A percentile compares a stretch with the other conserved stretches of the same genome.
Conservation (phyloP, 177 flowering plant species). For the Telopea speciosissima region DNA sequence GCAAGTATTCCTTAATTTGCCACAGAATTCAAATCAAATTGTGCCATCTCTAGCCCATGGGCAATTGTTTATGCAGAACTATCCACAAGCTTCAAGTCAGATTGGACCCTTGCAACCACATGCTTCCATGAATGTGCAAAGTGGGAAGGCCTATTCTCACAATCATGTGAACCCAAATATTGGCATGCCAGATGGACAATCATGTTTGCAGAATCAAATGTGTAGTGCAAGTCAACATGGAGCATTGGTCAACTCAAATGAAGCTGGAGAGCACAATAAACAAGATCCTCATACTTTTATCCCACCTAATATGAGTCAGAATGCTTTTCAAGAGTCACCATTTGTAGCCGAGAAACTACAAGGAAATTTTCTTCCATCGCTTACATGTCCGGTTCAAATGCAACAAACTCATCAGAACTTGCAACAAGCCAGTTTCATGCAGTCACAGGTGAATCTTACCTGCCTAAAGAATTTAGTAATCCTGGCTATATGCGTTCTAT, state of each 20-base stretch:
- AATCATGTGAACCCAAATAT: not conserved
- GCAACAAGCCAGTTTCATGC: conserved; percentile 8
- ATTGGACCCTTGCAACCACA: not conserved
- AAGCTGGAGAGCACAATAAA: conserved; percentile 18
- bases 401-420: conserved; percentile 18
- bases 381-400: conserved; percentile 18
- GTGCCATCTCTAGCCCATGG: conserved; percentile 20
- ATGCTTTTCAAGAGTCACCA: conserved; percentile 12
- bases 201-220: conserved; percentile 17
- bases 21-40: conserved; percentile 19
- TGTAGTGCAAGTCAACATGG: conserved; percentile 9
- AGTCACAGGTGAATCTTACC: conserved; percentile 20
- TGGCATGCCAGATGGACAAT: conserved; percentile 13
- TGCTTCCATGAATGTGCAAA: not conserved
- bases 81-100: not conserved
- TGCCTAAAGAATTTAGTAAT: no score
- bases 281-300: conserved; percentile 7
- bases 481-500: no score
- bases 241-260: conserved; percentile 11
- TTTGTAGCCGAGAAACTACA: conserved; percentile 10
- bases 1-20: conserved; percentile 18
- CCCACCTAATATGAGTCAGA: conserved; percentile 7
- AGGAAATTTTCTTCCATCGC: conserved; percentile 12
- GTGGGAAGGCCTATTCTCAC: not conserved
- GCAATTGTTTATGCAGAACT: conserved; percentile 21